phyloP scores from a whole-genome alignment of 2,329 filamentous ascomycete genomes.

The Monilinia polystroma region DNA sequence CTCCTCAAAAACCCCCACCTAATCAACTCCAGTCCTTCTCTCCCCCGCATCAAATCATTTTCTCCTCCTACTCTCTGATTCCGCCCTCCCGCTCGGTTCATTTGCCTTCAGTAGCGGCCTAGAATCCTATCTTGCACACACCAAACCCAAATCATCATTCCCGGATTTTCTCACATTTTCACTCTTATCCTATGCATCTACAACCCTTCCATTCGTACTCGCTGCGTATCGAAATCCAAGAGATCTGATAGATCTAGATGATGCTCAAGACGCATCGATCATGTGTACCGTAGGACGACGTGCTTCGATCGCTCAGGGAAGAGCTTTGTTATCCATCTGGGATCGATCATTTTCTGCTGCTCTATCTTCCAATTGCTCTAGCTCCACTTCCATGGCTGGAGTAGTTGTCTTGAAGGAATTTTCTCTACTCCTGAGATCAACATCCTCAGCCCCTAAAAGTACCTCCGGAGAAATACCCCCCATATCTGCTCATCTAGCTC shows the following conservation, averaged over 20 bases:
- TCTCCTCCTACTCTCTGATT: slow-evolving; percentile 76
- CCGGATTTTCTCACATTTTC: slow-evolving; percentile 68
- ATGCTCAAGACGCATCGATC: slow-evolving; percentile 72
- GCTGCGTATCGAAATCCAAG: slow-evolving; percentile 59
- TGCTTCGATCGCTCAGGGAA: slow-evolving; percentile 72
- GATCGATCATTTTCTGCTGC: slow-evolving; percentile 62
- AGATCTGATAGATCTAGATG: slow-evolving; percentile 61
- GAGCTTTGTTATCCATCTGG: slow-evolving; percentile 74
- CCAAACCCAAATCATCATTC: slow-evolving; percentile 52
- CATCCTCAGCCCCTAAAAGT: slow-evolving; percentile 26
- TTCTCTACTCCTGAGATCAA: slow-evolving; percentile 31
- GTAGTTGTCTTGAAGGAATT: slow-evolving; percentile 35
- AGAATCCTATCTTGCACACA: slow-evolving; percentile 78
- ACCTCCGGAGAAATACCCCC: slow-evolving; percentile 41
- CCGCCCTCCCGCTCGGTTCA: slow-evolving; percentile 77
- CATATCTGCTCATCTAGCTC: slow-evolving; percentile 65
- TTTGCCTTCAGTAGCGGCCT: slow-evolving; percentile 83
- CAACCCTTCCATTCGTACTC: slow-evolving; percentile 72
- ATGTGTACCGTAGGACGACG: slow-evolving; percentile 77
- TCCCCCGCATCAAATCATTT: slow-evolving; percentile 52
- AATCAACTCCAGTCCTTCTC: slow-evolving; percentile 29
- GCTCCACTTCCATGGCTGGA: slow-evolving; percentile 31
- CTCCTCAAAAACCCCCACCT: slow-evolving; percentile 14
- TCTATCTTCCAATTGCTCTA: slow-evolving; percentile 32
- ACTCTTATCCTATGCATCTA: slow-evolving; percentile 67